These are phyloP conservation scores for Cicer chorassanicum DNA, from an alignment of 306 rosid species.

Conservation along the genomic window DNA sequence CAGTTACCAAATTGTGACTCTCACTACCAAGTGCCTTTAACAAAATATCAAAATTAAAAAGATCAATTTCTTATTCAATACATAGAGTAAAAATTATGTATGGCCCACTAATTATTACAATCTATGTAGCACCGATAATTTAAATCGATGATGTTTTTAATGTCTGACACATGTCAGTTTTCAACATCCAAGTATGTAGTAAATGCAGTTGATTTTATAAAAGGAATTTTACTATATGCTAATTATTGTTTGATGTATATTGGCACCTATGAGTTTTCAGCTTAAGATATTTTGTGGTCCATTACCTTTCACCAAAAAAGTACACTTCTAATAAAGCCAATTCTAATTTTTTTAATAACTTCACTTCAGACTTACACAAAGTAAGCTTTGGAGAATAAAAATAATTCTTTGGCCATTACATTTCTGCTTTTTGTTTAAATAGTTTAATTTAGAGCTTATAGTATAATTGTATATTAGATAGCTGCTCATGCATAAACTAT, in stretches of 20 bases:
- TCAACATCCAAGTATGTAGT: background rate
- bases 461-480: too few relatives aligned
- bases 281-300: constrained; percentile 43
- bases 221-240: constrained; percentile 18
- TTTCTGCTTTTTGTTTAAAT: too few relatives aligned
- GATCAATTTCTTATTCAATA: constrained; percentile 32
- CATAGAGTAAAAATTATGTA: background rate
- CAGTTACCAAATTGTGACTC: constrained; percentile 68
- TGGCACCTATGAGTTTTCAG: constrained; percentile 37
- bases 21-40: constrained; percentile 68
- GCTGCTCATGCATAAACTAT: too few relatives aligned
- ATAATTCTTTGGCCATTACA: too few relatives aligned
- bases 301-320: constrained; percentile 37
- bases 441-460: too few relatives aligned
- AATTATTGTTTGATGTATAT: constrained; percentile 33
- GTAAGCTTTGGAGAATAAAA: background rate
- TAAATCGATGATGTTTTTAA: background rate
- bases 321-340: constrained; percentile 8
- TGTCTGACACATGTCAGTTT: background rate
- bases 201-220: constrained; percentile 47
- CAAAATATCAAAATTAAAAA: background rate
- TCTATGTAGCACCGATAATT: background rate
- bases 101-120: constrained; percentile 31
- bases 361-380: constrained; percentile 4
- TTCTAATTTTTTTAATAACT: background rate